Base-by-base conservation (phyloP, 2,329 filamentous ascomycete genomes). In the Tolypocladium inflatum region DNA sequence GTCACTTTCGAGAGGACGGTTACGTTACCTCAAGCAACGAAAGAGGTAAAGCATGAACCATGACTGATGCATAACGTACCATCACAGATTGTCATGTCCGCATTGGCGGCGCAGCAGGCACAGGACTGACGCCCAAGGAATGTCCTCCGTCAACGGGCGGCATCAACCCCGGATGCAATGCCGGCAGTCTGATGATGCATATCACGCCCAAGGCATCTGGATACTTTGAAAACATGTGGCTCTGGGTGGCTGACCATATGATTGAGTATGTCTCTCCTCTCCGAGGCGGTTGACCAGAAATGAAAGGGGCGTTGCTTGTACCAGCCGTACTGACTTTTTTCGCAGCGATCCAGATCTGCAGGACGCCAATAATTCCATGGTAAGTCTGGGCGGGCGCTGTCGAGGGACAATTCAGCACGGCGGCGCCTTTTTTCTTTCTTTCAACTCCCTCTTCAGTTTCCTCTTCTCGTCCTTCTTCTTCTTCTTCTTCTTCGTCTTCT, bases 191-290 rank as follows among this genome's bases (percentile, higher is more conserved):
- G 42, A 64, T 82, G 56, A 67, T 82, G 9, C 78, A 80, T 61
- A 61, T 82, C 4, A 81, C 77, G 0, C 35, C 63, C 0, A 48
- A 67, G n/a, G 70, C 71, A 23, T 82, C 78, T 21, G 81, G 80
- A 4, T 79, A 79, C 60, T 71, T 78, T 59, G 76, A 79, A 61
- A 78, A 82, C 63, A 70, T 77, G 60, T 89, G 85, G 85, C 80
- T 84, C 60, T 90, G 86, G 86, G 81, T 83, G 13, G 80, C 86
- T 2, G 87, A 90, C 66, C 86, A 90, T 77, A 87, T 63, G 42
- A 61, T 67, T 52, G 63, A 67, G 55, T 60, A 17, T 4, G 58
- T 33, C 51, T 30, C 26, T 30, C 26, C 26, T 30, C 26, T 30
- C 26, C 26, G 26, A 3, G 26, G 26, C 26, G 26, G 26, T 30